Evolutionary conservation across 2,329 filamentous ascomycete genomes (phyloP), one percentile per base, ranked within the genome.

Genomic region (Fusarium cyanostomum): DNA sequence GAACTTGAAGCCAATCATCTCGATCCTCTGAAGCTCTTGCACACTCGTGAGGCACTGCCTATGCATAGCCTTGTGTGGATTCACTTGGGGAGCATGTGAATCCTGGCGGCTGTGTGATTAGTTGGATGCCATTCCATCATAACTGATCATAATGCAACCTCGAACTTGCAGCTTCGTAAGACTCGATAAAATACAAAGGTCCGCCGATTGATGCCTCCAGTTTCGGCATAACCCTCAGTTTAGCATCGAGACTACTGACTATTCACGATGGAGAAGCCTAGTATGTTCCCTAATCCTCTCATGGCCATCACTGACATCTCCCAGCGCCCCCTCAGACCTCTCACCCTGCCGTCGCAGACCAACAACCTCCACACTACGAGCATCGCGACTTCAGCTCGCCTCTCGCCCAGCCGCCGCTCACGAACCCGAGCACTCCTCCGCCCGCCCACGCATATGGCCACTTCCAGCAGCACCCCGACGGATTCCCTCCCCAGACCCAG

Each of bases 221-320:
- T 16, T 16, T 28, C 6, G 6, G 21, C 8, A 35, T 2, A 13
- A 3, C 6, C 16, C 34, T 24, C 18, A 7, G 15, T 42, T 30
- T 37, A 27, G 26, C 21, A 15, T 26, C n/a, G 30, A 30, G 15
- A 18, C 27, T 24, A 35, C 16, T n/a, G 13, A 8, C n/a, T 21
- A 44, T 34, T 44, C 27, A 56, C 27, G 30, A 69, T 69, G 66
- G 66, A 69, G 35, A 66, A 61, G 21, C 37, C 64, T 4, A 62
- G 66, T 69, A 61, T 30, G 64, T 55, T 2, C n/a, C 7, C n/a
- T 10, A 27, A 18, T 24, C n/a, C 28, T 42, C 7, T 21, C 3
- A 7, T n/a, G n/a, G n/a, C n/a, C n/a, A n/a, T 28, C 5, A 39
- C 38, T 44, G 18, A 56, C 28, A 21, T 10, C 7, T n/a, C 3